phyloP scores from a whole-genome alignment of 2,329 filamentous ascomycete genomes.

The Alternaria incomplexa region DNA sequence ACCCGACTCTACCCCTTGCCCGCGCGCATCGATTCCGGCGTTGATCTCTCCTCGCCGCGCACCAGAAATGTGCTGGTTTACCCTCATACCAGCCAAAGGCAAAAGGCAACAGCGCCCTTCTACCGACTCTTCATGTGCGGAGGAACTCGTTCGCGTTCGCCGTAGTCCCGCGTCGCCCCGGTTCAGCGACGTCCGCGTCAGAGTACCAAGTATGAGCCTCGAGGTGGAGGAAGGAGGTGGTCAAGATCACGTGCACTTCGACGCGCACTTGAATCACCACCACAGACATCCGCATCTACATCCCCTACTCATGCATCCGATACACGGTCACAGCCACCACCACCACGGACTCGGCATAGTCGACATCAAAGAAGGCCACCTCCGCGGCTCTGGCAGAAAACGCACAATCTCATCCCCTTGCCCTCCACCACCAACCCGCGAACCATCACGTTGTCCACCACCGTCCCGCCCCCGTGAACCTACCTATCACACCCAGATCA shows the following conservation, averaged over 20 bases:
- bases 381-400: slow-evolving; percentile 31
- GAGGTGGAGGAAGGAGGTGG: slow-evolving; percentile 23
- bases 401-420: slow-evolving; percentile 15
- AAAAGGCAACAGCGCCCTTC: slow-evolving; percentile 23
- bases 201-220: slow-evolving; percentile 26
- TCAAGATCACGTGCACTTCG: slow-evolving; percentile 24
- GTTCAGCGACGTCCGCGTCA: slow-evolving; percentile 30
- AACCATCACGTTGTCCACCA: slow-evolving; percentile 9
- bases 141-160: slow-evolving; percentile 38
- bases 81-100: slow-evolving; percentile 33
- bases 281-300: slow-evolving; percentile 28
- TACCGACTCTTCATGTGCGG: slow-evolving; percentile 31
- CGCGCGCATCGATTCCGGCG: slow-evolving; percentile 22
- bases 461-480: slow-evolving; percentile 23
- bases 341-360: slow-evolving; percentile 2
- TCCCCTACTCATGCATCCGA: slow-evolving; percentile 35
- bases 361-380: slow-evolving; percentile 4
- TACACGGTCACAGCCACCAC: slow-evolving; percentile 20
- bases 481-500: slow-evolving; percentile 39
- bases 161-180: slow-evolving; percentile 23
- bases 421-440: slow-evolving; percentile 23
- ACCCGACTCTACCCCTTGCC: slow-evolving; percentile 25
- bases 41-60: slow-evolving; percentile 11
- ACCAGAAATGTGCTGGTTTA: slow-evolving; percentile 42
- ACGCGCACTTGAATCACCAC: slow-evolving; percentile 25